Evolutionary conservation across 1,284 basidiomycete species (phyloP).

Genomic region (Cryptococcus sp.): DNA sequence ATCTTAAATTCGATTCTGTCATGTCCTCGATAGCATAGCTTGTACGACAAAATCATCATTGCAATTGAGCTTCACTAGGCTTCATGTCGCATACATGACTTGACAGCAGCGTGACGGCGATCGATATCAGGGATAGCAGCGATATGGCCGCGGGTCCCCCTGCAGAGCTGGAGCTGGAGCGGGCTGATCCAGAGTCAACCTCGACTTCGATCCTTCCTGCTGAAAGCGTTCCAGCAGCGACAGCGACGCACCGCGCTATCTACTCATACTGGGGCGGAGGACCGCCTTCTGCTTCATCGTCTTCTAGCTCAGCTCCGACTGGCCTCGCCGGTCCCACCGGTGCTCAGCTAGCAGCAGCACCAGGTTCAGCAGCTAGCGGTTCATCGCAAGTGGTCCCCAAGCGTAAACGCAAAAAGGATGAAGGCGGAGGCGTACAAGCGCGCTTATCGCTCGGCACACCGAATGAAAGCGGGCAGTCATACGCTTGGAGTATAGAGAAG

Average conservation of each 20-base stretch:
- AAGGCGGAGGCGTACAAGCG: conserved; percentile 10
- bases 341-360: not conserved
- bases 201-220: too few species aligned
- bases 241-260: conserved; percentile 3
- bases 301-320: not conserved
- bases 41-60: not conserved
- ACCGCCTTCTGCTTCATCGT: conserved; percentile 1
- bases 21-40: too few species aligned
- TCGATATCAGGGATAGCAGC: not conserved
- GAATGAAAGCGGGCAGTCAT: conserved; percentile 2
- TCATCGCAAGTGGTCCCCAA: conserved; percentile 5
- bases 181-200: too few species aligned
- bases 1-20: not conserved
- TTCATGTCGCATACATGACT: not conserved
- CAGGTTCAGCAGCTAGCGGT: not conserved
- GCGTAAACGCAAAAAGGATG: conserved; percentile 14
- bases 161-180: too few species aligned
- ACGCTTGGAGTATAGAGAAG: conserved; percentile 12
- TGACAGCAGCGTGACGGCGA: not conserved
- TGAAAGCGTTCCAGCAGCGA: too few species aligned
- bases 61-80: not conserved
- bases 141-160: too few species aligned
- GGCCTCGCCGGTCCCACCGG: too few species aligned
- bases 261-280: conserved; percentile 11
- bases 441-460: not conserved